These are phyloP conservation scores for Aphanocladium album DNA, from an alignment of 2,329 filamentous ascomycete species.

Conservation along the genomic window DNA sequence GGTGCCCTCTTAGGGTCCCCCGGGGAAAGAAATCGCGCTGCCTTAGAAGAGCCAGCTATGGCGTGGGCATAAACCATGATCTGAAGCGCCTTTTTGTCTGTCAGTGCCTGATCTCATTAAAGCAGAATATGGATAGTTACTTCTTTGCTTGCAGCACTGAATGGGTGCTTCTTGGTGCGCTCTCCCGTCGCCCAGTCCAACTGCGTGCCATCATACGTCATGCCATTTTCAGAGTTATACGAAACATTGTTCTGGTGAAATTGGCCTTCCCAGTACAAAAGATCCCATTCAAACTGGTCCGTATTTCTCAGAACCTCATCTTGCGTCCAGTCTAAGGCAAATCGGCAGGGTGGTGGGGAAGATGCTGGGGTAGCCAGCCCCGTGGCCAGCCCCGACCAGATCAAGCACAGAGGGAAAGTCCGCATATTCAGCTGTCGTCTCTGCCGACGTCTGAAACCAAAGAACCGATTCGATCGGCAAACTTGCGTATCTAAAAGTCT, in stretches of 20 bases:
- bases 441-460: background rate
- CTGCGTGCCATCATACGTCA: slow-evolving; percentile 37
- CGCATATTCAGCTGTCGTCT: background rate
- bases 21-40: slow-evolving; percentile 35
- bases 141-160: slow-evolving; percentile 36
- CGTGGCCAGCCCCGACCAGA: background rate
- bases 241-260: slow-evolving; percentile 37
- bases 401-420: background rate
- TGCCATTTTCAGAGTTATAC: slow-evolving; percentile 37
- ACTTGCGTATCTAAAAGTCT: background rate
- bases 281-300: slow-evolving; percentile 29
- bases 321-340: slow-evolving; percentile 26
- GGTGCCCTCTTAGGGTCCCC: slow-evolving; percentile 27
- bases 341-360: slow-evolving; percentile 24
- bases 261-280: slow-evolving; percentile 40
- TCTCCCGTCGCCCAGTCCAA: slow-evolving; percentile 33
- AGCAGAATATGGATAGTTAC: slow-evolving; percentile 6
- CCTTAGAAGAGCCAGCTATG: slow-evolving; percentile 31
- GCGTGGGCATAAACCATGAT: slow-evolving; percentile 40
- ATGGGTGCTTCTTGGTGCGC: slow-evolving; percentile 30
- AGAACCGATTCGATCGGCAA: background rate
- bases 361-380: background rate
- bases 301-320: slow-evolving; percentile 25
- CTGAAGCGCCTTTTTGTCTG: slow-evolving; percentile 29
- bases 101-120: background rate